Percentiles rank a stretch among this genome's conserved stretches.
These are phyloP conservation scores for Podaxis sp. DNA, from an alignment of 768 basidiomycete genomes.

Conservation along the genomic window DNA sequence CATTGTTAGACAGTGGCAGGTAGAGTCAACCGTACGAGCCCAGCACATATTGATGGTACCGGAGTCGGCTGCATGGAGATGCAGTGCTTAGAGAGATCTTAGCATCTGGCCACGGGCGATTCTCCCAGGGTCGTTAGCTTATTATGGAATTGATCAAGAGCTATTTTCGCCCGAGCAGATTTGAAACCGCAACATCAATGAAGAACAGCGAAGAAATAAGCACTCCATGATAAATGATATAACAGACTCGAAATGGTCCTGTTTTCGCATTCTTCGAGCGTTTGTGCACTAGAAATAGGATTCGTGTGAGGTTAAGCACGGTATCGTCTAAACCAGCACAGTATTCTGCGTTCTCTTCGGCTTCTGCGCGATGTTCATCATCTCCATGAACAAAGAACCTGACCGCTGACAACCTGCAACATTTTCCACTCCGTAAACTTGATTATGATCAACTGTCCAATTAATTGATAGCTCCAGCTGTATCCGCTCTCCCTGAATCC, in stretches of 20 bases:
- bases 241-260: too few species aligned
- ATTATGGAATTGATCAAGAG: background rate
- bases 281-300: background rate
- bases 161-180: background rate
- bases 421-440: background rate
- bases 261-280: too few species aligned
- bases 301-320: background rate
- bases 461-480: background rate
- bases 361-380: background rate
- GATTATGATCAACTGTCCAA: background rate
- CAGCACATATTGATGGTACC: background rate
- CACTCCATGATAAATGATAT: too few species aligned
- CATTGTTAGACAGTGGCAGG: background rate
- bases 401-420: background rate
- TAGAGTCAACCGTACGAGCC: background rate
- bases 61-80: background rate
- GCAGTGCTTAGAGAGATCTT: background rate
- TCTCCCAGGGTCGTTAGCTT: background rate
- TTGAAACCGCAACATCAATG: background rate
- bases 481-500: background rate
- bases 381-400: background rate
- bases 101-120: background rate
- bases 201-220: background rate
- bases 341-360: background rate
- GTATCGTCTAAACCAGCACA: background rate